phyloP scores from a whole-genome alignment of 2,329 filamentous ascomycete genomes.

The Colletotrichum camelliae region DNA sequence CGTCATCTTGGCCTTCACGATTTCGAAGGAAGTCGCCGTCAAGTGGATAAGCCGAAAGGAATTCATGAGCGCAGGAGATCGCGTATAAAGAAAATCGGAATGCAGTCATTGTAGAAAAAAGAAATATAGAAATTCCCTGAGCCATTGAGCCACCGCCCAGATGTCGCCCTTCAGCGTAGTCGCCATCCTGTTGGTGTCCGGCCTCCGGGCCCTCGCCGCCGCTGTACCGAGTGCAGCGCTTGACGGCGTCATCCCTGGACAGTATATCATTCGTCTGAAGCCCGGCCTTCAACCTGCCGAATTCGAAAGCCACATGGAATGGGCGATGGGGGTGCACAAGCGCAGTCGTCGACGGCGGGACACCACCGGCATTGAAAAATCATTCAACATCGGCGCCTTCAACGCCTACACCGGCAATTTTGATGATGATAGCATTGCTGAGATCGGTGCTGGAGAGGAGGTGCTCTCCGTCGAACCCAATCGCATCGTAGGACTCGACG shows the following conservation, averaged over 20 bases:
- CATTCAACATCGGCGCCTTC: constrained; percentile 41
- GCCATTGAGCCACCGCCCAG: not conserved
- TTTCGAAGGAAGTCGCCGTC: not conserved
- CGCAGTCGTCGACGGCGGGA: constrained; percentile 39
- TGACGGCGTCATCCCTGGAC: not conserved
- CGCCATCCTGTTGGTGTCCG: not conserved
- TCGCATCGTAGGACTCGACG: constrained; percentile 27
- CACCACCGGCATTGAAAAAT: constrained; percentile 42
- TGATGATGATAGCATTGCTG: constrained; percentile 43
- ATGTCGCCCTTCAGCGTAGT: not conserved
- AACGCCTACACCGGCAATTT: constrained; percentile 48
- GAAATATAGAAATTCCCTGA: not conserved
- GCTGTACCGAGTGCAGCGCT: not conserved
- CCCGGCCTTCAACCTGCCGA: constrained; percentile 32
- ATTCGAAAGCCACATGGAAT: constrained; percentile 38
- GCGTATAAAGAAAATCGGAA: not conserved
- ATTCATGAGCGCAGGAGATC: not conserved
- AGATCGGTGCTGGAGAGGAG: constrained; percentile 40
- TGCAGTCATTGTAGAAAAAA: not conserved
- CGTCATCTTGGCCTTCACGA: not conserved
- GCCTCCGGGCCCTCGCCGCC: not conserved
- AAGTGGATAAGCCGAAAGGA: not conserved
- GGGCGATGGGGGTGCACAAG: constrained; percentile 38
- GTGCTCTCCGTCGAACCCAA: constrained; percentile 37
- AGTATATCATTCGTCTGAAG: constrained; percentile 8